Conservation (phyloP, 257 asterid species). For the Solanum lignicaule region DNA sequence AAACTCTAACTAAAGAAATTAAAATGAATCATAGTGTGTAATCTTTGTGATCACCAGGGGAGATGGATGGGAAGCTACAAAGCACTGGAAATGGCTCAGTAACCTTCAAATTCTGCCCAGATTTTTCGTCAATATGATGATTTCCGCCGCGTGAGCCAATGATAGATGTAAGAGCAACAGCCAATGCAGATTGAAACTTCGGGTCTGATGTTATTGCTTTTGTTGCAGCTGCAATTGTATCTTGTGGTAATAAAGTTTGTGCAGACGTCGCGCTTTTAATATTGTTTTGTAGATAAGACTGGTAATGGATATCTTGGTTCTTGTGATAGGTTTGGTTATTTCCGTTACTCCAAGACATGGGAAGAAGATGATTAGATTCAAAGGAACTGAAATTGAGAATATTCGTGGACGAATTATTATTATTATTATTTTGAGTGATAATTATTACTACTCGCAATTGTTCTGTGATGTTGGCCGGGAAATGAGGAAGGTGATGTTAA, state of each 20-base stretch:
- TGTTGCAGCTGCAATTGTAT: conserved; percentile 81
- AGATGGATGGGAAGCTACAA: conserved; percentile 33
- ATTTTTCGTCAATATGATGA: conserved; percentile 14
- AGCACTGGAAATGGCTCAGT: conserved; percentile 32
- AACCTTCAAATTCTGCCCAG: conserved; percentile 11
- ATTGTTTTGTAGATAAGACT: conserved; percentile 37
- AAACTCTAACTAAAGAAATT: not conserved
- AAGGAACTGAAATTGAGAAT: conserved; percentile 62
- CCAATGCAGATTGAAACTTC: conserved; percentile 73
- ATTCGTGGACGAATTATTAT: conserved; percentile 31
- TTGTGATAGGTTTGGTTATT: conserved; percentile 22
- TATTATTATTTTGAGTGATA: conserved; percentile 9
- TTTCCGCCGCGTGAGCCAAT: conserved; percentile 24
- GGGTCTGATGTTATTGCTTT: conserved; percentile 86
- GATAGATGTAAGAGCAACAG: conserved; percentile 77
- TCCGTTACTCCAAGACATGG: conserved; percentile 61
- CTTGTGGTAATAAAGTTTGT: conserved; percentile 41
- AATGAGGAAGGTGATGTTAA: conserved; percentile 47
- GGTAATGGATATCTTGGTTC: conserved; percentile 48
- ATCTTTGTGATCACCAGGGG: conserved; percentile 16
- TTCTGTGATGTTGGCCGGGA: conserved; percentile 7
- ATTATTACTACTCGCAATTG: not conserved
- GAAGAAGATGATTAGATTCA: conserved; percentile 50
- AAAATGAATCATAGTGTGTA: not conserved
- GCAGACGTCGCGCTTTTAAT: not conserved